Base-by-base conservation (phyloP, 2,329 filamentous ascomycete genomes). In the Drechmeria coniospora region DNA sequence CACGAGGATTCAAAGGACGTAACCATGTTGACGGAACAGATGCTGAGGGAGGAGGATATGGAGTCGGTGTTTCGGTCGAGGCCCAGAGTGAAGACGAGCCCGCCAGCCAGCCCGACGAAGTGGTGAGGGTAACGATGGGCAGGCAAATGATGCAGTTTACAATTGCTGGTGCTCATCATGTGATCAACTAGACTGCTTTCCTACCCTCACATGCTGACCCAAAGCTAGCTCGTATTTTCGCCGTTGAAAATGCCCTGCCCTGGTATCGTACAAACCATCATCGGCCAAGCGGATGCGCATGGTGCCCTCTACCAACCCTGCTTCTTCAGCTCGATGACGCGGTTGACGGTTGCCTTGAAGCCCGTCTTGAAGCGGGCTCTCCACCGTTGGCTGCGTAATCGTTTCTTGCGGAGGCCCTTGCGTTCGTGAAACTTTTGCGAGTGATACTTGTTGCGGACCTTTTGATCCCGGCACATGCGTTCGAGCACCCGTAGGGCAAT, bases 21-120 rank as follows among this genome's bases (percentile, higher is more conserved):
- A n/a, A 43, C 50, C 15, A 62, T 72, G 1, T 63, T 79, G 7
- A 62, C 67, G 1, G 77, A 87, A 43, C 68, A 76, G 36, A 54
- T 92, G 22, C 74, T 92, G 31, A 64, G 33, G 11, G 65, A 75
- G 30, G 74, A 82, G 38, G 82, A 92, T 34, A 79, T 83, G 49
- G 77, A 79, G 33, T 78, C 76, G 15, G 76, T 93, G 1, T 94
- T 94, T 49, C 81, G 76, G 53, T 86, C 80, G 36, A 57, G 86
- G 37, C 86, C 86, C 0, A 79, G 74, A 50, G 72, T 94, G 38
- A 75, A 76, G 37, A 69, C 70, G 8, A 92, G 83, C 47, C 83
- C 84, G 2, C 48, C 73, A 3, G 56, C 59, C 7, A 67, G 59
- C 30, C 66, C 66, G 2, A 52, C 46, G 5, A 55, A 48, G 32